Conservation (phyloP, 1,139 yeast species). For the Magnusiomyces paraingens region DNA sequence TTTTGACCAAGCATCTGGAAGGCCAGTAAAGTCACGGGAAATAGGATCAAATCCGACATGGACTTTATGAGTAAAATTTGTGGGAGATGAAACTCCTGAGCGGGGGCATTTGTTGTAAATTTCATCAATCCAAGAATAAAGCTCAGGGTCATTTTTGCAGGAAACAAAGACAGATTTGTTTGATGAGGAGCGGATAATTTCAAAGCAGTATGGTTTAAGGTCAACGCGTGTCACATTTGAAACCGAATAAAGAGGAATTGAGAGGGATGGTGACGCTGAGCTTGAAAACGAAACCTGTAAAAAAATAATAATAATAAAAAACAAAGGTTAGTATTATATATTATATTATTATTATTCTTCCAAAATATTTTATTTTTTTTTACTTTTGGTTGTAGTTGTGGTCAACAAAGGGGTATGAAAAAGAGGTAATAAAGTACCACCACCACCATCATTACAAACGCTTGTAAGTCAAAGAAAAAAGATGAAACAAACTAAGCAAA, state of each 20-base stretch:
- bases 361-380: neutral
- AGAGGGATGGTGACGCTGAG: constrained; percentile 35
- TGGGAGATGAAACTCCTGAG: constrained; percentile 52
- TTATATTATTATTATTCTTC: neutral
- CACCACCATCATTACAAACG: too few relatives aligned
- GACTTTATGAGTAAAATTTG: constrained; percentile 41
- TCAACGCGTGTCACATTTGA: constrained; percentile 56
- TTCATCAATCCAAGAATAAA: constrained; percentile 87
- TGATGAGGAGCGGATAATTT: constrained; percentile 52
- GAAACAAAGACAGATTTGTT: constrained; percentile 67
- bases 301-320: constrained; percentile 2
- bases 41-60: constrained; percentile 43
- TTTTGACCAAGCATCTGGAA: constrained; percentile 42
- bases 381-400: neutral
- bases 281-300: constrained; percentile 14
- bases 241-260: constrained; percentile 52
- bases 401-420: neutral
- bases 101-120: constrained; percentile 82
- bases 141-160: constrained; percentile 71
- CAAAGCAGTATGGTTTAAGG: constrained; percentile 67
- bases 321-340: neutral
- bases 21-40: constrained; percentile 42
- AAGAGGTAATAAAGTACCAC: neutral
- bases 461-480: too few relatives aligned
- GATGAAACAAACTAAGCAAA: neutral